Conservation (phyloP, 1,284 basidiomycete genomes). For the Malassezia japonica region DNA sequence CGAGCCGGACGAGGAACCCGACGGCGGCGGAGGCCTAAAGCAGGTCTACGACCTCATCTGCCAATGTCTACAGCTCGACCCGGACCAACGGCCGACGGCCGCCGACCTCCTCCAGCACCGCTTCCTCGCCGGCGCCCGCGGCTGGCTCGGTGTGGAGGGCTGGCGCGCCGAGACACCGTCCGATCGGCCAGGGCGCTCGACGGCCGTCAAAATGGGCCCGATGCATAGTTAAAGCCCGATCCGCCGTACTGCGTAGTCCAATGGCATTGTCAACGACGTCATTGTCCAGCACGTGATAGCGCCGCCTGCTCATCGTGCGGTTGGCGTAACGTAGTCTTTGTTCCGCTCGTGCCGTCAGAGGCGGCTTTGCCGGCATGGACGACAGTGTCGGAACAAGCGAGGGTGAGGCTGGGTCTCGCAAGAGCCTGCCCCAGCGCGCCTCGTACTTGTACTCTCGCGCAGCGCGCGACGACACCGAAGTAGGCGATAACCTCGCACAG, state of each 20-base stretch:
- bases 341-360: too few species aligned
- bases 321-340: too few species aligned
- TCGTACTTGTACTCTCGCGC: not conserved
- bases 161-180: not conserved
- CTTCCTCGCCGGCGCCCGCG: conserved; percentile 62
- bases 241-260: too few species aligned
- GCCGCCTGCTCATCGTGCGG: too few species aligned
- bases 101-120: conserved; percentile 65
- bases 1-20: conserved; percentile 44
- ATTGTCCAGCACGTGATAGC: too few species aligned
- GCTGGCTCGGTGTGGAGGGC: conserved; percentile 40
- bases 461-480: not conserved
- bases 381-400: too few species aligned
- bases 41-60: conserved; percentile 70
- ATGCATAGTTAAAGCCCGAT: too few species aligned
- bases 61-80: conserved; percentile 65
- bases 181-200: not conserved
- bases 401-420: too few species aligned
- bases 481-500: not conserved
- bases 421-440: not conserved
- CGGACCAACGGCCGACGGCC: conserved; percentile 58
- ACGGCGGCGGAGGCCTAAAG: conserved; percentile 68
- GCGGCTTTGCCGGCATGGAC: too few species aligned
- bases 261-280: too few species aligned
- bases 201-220: too few species aligned